phyloP scores from a whole-genome alignment of 2,329 filamentous ascomycete genomes.

The Xylaria polymorpha region DNA sequence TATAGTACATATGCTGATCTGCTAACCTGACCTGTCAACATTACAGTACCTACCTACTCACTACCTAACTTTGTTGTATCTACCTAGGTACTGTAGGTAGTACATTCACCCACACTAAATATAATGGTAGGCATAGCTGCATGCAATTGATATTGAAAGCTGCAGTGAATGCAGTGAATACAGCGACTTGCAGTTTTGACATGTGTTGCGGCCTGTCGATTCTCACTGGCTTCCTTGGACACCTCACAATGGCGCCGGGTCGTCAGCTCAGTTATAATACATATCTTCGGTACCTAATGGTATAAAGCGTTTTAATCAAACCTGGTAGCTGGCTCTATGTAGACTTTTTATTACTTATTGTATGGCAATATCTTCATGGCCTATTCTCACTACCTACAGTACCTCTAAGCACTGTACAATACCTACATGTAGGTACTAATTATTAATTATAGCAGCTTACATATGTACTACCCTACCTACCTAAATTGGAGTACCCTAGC shows the following conservation, averaged over 20 bases:
- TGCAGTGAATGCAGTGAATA: background rate
- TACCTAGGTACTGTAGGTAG: no score
- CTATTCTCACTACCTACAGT: background rate
- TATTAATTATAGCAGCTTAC: background rate
- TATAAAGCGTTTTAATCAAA: no score
- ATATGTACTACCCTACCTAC: no score
- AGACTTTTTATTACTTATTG: no score
- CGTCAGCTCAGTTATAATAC: no score
- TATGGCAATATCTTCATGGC: no score
- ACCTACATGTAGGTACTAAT: no score
- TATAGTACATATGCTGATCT: background rate
- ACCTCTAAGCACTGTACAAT: background rate
- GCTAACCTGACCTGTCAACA: background rate
- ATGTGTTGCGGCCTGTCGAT: background rate
- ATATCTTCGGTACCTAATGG: no score
- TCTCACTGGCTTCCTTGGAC: background rate
- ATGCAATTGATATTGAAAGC: background rate
- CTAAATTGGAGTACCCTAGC: conserved; percentile 3
- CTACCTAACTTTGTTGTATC: background rate
- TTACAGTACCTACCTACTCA: no score
- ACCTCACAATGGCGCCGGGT: no score
- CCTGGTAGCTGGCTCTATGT: no score
- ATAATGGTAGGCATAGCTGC: background rate
- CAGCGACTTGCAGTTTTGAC: background rate
- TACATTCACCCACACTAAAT: background rate